These are phyloP conservation scores for Basipetospora chlamydospora DNA, from an alignment of 2,329 filamentous ascomycete species.

Conservation along the genomic window DNA sequence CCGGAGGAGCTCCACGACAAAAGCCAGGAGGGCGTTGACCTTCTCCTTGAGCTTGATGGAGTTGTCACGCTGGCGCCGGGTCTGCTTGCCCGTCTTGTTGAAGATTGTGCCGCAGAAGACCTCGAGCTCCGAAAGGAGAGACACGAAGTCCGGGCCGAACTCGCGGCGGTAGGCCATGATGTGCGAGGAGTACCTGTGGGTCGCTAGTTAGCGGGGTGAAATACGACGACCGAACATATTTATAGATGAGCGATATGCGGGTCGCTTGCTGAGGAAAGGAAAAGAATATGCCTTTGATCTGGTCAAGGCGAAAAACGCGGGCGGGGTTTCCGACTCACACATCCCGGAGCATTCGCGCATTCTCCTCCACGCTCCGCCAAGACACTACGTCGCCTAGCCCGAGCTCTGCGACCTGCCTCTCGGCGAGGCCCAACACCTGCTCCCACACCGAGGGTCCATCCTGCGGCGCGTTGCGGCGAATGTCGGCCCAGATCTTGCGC, in stretches of 20 bases:
- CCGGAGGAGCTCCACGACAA: constrained; percentile 23
- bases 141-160: constrained; percentile 22
- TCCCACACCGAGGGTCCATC: constrained; percentile 27
- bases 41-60: constrained; percentile 37
- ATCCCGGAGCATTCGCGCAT: constrained; percentile 28
- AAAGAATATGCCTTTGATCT: too few species aligned
- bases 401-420: constrained; percentile 9
- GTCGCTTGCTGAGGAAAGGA: too few species aligned
- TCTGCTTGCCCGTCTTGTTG: constrained; percentile 33
- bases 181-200: constrained; percentile 5
- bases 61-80: constrained; percentile 33
- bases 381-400: constrained; percentile 12
- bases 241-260: too few species aligned
- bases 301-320: neutral
- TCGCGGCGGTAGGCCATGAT: constrained; percentile 15
- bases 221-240: too few species aligned
- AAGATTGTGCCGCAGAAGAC: constrained; percentile 42
- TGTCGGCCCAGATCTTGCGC: constrained; percentile 45
- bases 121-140: constrained; percentile 32
- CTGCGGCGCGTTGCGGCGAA: constrained; percentile 17
- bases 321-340: constrained; percentile 31
- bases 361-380: constrained; percentile 19
- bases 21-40: constrained; percentile 30
- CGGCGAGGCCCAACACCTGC: constrained; percentile 18
- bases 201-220: too few species aligned